Conservation (phyloP, 208 protist species). For the Crithidia sp. region DNA sequence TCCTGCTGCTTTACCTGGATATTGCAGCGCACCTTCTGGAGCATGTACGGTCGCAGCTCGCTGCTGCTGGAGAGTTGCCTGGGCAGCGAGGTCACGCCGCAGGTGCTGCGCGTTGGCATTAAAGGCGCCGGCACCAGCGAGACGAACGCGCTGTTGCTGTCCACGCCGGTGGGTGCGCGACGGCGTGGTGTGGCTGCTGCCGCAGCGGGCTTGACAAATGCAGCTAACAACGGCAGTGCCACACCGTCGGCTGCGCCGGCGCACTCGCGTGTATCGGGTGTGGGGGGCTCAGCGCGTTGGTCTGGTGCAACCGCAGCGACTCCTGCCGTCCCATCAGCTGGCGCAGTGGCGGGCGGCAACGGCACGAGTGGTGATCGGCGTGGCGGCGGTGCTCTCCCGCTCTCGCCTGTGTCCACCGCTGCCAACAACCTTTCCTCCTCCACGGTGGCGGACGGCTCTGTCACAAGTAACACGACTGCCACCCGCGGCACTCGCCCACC, state of each 20-base stretch:
- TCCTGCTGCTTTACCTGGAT: conserved; percentile 76
- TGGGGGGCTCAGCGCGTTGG: too few species aligned
- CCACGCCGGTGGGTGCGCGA: conserved; percentile 5
- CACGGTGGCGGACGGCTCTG: too few species aligned
- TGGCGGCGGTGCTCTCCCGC: too few species aligned
- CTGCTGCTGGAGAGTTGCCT: conserved; percentile 72
- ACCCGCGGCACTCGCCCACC: too few species aligned
- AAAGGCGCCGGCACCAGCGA: neutral
- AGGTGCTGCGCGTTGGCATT: conserved; percentile 13
- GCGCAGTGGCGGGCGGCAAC: too few species aligned
- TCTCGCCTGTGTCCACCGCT: too few species aligned
- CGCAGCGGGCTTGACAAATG: neutral
- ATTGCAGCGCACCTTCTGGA: conserved; percentile 62
- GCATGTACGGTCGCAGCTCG: conserved; percentile 59
- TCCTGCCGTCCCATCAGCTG: too few species aligned
- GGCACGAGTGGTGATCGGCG: too few species aligned
- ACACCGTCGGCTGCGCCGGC: neutral
- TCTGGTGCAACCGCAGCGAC: too few species aligned
- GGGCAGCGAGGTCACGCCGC: conserved; percentile 22
- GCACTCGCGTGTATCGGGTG: too few species aligned
- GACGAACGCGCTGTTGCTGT: conserved; percentile 14
- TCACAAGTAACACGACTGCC: too few species aligned
- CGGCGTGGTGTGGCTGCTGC: conserved; percentile 1
- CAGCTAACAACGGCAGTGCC: neutral
- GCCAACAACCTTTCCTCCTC: too few species aligned